phyloP scores from a whole-genome alignment of 768 basidiomycete species.

The Phylloporus rhodoxanthus region DNA sequence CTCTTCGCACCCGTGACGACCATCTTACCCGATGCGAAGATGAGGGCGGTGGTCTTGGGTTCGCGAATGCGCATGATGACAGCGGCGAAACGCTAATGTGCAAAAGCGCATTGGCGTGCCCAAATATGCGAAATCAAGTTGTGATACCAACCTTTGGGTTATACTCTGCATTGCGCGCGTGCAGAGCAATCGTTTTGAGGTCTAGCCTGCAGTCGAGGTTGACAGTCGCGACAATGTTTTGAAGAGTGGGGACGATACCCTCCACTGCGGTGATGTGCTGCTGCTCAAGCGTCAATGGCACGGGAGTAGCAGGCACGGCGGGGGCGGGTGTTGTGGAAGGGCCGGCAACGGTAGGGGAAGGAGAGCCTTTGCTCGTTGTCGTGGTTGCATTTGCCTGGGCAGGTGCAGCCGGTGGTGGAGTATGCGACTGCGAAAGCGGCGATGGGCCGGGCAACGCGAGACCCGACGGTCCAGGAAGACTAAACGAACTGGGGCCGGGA shows the following conservation, averaged over 20 bases:
- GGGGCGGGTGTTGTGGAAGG: slow-evolving; percentile 50
- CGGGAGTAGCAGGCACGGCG: slow-evolving; percentile 62
- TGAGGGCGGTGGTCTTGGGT: slow-evolving; percentile 98
- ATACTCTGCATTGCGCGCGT: slow-evolving; percentile 98
- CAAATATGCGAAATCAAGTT: slow-evolving; percentile 31
- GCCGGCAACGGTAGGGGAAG: slow-evolving; percentile 45
- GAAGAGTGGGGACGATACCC: slow-evolving; percentile 97
- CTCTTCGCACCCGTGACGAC: slow-evolving; percentile 99
- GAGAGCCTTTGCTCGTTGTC: slow-evolving; percentile 26
- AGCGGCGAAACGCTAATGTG: slow-evolving; percentile 96
- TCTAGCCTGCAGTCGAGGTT: slow-evolving; percentile 96
- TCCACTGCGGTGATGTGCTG: slow-evolving; percentile 96
- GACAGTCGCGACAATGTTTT: slow-evolving; percentile 99
- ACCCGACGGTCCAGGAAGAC: slow-evolving; percentile 37
- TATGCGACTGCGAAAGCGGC: slow-evolving; percentile 44
- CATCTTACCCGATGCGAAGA: slow-evolving; percentile 99
- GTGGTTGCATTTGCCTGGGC: slow-evolving; percentile 28
- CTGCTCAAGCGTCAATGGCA: slow-evolving; percentile 77
- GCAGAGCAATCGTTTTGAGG: slow-evolving; percentile 96
- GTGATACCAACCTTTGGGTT: slow-evolving; percentile 94
- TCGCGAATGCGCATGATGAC: slow-evolving; percentile 99
- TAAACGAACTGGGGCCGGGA: slow-evolving; percentile 44
- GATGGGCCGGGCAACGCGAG: slow-evolving; percentile 51
- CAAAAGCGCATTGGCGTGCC: slow-evolving; percentile 57
- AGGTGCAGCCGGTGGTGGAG: slow-evolving; percentile 25